Conservation (phyloP, 371 early-diverging fungal genomes). For the Lichtheimia corymbifera region DNA sequence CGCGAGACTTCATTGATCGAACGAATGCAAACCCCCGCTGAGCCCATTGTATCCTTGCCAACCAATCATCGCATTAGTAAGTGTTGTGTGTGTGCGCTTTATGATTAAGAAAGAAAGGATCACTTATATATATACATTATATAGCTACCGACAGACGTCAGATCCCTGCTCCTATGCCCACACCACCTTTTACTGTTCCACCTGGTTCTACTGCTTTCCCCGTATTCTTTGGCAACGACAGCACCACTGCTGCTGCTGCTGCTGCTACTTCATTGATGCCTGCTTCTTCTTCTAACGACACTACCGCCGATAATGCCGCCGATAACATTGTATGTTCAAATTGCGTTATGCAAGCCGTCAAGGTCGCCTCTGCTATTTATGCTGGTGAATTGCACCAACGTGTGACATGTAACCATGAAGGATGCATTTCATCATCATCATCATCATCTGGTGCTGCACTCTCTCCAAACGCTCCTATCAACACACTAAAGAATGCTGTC, state of each 20-base stretch:
- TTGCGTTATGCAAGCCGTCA: slow-evolving; percentile 46
- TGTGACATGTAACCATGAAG: slow-evolving; percentile 44
- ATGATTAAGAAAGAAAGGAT: not conserved
- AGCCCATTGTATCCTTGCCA: slow-evolving; percentile 15
- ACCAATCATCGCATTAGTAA: slow-evolving; percentile 17
- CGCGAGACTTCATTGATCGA: slow-evolving; percentile 21
- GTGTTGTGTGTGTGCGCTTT: not conserved
- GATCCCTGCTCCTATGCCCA: slow-evolving; percentile 15
- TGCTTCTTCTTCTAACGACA: slow-evolving; percentile 3
- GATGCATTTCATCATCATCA: slow-evolving; percentile 4
- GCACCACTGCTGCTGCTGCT: slow-evolving; percentile 5
- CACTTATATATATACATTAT: slow-evolving; percentile 5
- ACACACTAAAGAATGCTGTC: slow-evolving; percentile 55
- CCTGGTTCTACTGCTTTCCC: slow-evolving; percentile 14
- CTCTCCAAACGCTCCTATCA: slow-evolving; percentile 22
- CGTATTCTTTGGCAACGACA: slow-evolving; percentile 12
- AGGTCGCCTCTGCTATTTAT: slow-evolving; percentile 52
- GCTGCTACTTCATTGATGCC: not conserved
- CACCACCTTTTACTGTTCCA: slow-evolving; percentile 20
- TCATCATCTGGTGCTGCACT: slow-evolving; percentile 14
- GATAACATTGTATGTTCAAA: slow-evolving; percentile 30
- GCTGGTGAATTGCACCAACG: slow-evolving; percentile 50
- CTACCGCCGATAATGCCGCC: not conserved
- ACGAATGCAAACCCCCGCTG: slow-evolving; percentile 15
- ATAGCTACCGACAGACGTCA: slow-evolving; percentile 1